Base-by-base conservation (phyloP, 108 stramenopile species). In the Cyclotella baltica region DNA sequence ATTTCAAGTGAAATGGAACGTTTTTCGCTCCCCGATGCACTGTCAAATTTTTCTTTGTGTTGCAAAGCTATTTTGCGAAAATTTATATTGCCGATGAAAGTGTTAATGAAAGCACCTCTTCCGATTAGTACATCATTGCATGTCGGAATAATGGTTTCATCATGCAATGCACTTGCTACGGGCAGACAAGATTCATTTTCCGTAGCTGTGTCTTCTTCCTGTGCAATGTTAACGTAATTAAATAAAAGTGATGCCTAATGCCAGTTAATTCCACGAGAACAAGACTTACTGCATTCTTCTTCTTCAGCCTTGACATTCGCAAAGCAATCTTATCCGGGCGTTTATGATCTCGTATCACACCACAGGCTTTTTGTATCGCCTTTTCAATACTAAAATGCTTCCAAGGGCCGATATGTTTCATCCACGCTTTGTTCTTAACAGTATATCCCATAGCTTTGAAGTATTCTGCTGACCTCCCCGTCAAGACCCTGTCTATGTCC, bases 291-390 rank as follows among this genome's bases (percentile, higher is more conserved):
- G n/a, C n/a, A n/a, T 50, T 47, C 51, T 77, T 57, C 84, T 83
- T 46, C 73, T 82, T 68, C 71, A 46, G 38, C 85, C 82, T 88
- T 37, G 87, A n/a, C n/a, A n/a, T 83, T 38, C 83, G 76, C 58
- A 85, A 40, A 18, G 83, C 88, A 55, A 90, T 53, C 31, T 89
- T 85, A 81, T 93, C 92, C 0, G 89, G 92, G 33, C 92, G 92
- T 38, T 88, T 86, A 62, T 88, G 86, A 67, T 93, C 92, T 22
- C 92, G 72, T 87, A 93, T 93, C 40, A 93, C 92, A 56, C 88
- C 89, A 47, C 84, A 83, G 13, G 89, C 88, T 73, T 93, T 93
- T 20, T 85, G 82, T 38, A 90, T 85, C 27, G 89, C 87, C 58
- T 83, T 85, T 67, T 93, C 89, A 33, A 71, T 79, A 20, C 82